Evolutionary conservation across 1,284 basidiomycete species (phyloP), one percentile per base, ranked within the genome.

Genomic region (Ceratorhiza oryzae-sativae): DNA sequence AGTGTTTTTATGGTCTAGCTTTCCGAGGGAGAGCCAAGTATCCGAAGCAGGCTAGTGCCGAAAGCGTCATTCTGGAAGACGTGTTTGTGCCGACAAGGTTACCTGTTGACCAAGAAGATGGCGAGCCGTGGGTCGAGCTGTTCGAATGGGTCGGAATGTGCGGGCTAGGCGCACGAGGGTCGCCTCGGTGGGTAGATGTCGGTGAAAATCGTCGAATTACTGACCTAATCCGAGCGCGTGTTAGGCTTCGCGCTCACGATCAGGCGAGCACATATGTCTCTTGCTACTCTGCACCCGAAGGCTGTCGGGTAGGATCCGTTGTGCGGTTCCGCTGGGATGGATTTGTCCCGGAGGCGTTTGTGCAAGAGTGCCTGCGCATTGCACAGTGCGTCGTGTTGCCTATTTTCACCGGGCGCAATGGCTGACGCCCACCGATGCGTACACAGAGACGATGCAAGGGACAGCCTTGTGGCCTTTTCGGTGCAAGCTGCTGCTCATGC

Each of bases 111-210:
- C 23, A 23, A 15, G 63, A 36, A 20, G 48, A 67, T 12, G 62
- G 39, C 27, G 63, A 55, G 15, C 4, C 34, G 45, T 55, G 51
- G 63, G 49, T 30, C n/a, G 51, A 67, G 6, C 30, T 55, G 3
- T 67, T 67, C 63, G 63, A 67, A 18, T 53, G 51, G 63, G 49
- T 67, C n/a, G 49, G 51, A 1, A n/a, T 63, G 32, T 63, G 61
- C 23, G 36, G 23, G 18, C 46, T 63, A 34, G 61, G 60, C 20
- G 23, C 20, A 25, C 41, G 41, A 18, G 60, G 61, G 10, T 63
- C 61, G 23, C 61, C 46, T 34, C 46, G 61, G 61, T 34, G 48
- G 32, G 46, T 49, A 18, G 30, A 46, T n/a, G 4, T 49, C 27
- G 18, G 36, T 32, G n/a, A 45, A 45, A 45, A n/a, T 25, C 25